Evolutionary conservation across 2,329 filamentous ascomycete genomes (phyloP).

Genomic region (Whalleya microplaca): DNA sequence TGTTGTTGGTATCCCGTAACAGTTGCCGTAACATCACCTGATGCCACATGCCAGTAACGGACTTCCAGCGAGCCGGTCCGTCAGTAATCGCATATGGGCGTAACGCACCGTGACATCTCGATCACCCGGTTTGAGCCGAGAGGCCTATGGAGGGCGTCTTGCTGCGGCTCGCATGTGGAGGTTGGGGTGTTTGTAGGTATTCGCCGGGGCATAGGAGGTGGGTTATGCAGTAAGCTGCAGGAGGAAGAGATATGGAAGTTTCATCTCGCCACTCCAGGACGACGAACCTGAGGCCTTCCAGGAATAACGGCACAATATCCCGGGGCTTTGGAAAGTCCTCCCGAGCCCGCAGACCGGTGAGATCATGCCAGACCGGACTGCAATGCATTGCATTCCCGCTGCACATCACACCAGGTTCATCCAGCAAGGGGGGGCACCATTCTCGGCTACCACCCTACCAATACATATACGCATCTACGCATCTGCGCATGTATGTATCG

Average conservation of each 20-base stretch:
- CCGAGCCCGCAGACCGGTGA: slow-evolving; percentile 23
- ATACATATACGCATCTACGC: background rate
- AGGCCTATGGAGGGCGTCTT: background rate
- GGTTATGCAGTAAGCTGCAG: background rate
- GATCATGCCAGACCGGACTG: slow-evolving; percentile 15
- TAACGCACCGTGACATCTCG: background rate
- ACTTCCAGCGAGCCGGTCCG: background rate
- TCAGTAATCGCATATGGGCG: background rate
- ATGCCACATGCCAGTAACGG: background rate
- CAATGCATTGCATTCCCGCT: slow-evolving; percentile 24
- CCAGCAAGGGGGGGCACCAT: slow-evolving; percentile 1
- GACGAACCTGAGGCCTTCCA: slow-evolving; percentile 1
- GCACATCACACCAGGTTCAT: slow-evolving; percentile 24
- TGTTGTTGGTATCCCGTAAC: background rate
- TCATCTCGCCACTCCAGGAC: background rate
- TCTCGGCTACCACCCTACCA: slow-evolving; percentile 20
- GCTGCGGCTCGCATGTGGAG: background rate
- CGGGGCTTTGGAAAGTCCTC: slow-evolving; percentile 14
- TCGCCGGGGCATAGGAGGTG: background rate
- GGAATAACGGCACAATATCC: slow-evolving; percentile 24
- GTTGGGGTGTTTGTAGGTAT: background rate
- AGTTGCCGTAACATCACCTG: background rate
- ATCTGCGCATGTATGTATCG: background rate
- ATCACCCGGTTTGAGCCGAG: background rate
- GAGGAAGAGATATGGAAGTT: background rate